Base-by-base conservation (phyloP, 2,329 filamentous ascomycete species). In the Pyrenophora seminiperda region DNA sequence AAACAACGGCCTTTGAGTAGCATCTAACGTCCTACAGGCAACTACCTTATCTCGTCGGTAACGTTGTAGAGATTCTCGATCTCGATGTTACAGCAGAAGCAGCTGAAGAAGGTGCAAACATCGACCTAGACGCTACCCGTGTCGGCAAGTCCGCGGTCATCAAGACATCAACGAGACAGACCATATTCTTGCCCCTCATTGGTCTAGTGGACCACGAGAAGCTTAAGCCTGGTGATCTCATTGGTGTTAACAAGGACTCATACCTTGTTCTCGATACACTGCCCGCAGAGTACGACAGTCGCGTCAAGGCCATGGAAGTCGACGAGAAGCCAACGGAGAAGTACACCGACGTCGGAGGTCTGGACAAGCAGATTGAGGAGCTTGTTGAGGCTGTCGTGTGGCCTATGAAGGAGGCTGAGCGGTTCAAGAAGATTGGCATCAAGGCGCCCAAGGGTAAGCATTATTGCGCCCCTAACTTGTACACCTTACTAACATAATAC, bases 241-340 rank as follows among this genome's bases (percentile, higher is more conserved):
- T 99, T 56, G 94, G 94, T 75, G 92, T 99, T 50, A 97, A 99
- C 76, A 99, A 99, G 79, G 95, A 99, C 70, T 97, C 93, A 50
- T 99, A 99, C 73, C 86, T 99, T 29, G 90, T 99, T 60, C 83
- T 99, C 50, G 95, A 99, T 72, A 99, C 94, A 18, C 81, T 99
- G 61, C 94, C 94, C 1, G 94, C 94, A 38, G 95, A 99, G 75
- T 99, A 99, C 71, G 94, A 99, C 73, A 97, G 93, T 77, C 86
- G 94, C 75, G 94, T 99, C 61, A 99, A 99, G 81, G 95, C 95
- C 29, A 99, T 99, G 94, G 95, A 99, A 79, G 94, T 99, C 6
- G 94, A 99, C 68, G 95, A 99, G 83, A 99, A 99, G 82, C 95
- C 94, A 7, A 97, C 92, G 31, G 94, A 99, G 77, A 96, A 97